phyloP scores from a whole-genome alignment of 1,284 basidiomycete species.

The Phellinidium pouzarii region DNA sequence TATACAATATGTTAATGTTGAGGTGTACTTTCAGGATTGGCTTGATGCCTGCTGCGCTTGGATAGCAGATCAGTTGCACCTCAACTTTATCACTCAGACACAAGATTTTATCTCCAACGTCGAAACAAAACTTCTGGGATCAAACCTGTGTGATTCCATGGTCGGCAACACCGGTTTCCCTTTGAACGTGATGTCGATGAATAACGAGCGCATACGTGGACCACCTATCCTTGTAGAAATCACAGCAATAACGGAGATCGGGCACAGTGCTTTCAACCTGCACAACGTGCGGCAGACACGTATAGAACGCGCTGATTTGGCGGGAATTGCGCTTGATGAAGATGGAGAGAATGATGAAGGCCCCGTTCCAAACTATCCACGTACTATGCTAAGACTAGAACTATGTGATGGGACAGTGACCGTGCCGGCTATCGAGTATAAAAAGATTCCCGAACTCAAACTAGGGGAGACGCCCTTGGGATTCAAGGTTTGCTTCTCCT shows the following conservation, averaged over 20 bases:
- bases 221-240: conserved; percentile 63
- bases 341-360: conserved; percentile 50
- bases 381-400: conserved; percentile 60
- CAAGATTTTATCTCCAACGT: conserved; percentile 44
- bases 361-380: conserved; percentile 65
- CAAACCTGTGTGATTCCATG: conserved; percentile 64
- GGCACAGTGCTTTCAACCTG: conserved; percentile 61
- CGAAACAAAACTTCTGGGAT: conserved; percentile 61
- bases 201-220: conserved; percentile 32
- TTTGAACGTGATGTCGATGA: conserved; percentile 32
- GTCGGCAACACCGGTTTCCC: conserved; percentile 60
- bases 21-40: conserved; percentile 49
- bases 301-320: conserved; percentile 49
- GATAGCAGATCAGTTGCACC: conserved; percentile 43
- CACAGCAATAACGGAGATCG: conserved; percentile 66
- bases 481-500: conserved; percentile 50
- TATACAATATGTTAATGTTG: background rate
- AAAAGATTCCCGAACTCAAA: conserved; percentile 47
- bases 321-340: conserved; percentile 31
- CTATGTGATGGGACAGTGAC: conserved; percentile 58
- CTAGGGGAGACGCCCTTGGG: conserved; percentile 66
- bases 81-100: conserved; percentile 41
- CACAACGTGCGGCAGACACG: conserved; percentile 57
- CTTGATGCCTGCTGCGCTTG: conserved; percentile 62
- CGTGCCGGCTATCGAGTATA: conserved; percentile 66